These are phyloP conservation scores for Sporothrix humicola DNA, from an alignment of 2,329 filamentous ascomycete species.

Conservation along the genomic window DNA sequence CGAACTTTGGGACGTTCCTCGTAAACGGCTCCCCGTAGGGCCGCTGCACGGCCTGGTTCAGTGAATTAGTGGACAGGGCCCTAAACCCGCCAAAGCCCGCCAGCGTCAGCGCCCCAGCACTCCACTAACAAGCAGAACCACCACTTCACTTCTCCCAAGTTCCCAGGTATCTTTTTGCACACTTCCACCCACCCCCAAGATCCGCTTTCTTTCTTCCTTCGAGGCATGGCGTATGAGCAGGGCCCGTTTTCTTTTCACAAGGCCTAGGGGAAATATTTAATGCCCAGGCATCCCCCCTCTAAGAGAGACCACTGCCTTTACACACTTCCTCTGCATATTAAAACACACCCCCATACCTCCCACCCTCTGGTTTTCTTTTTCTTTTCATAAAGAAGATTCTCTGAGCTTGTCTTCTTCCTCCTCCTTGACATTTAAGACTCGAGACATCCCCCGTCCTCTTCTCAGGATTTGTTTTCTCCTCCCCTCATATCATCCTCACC, in stretches of 20 bases:
- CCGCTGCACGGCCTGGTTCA: not conserved
- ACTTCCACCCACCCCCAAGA: not conserved
- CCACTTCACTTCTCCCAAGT: not conserved
- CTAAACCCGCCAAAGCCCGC: constrained; percentile 14
- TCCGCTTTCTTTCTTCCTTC: constrained; percentile 24
- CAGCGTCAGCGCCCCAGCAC: not conserved
- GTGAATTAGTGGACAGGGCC: not conserved
- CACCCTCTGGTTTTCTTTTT: not conserved
- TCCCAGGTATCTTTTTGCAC: not conserved
- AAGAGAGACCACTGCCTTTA: not conserved
- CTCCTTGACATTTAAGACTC: constrained; percentile 24
- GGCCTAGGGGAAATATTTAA: constrained; percentile 35
- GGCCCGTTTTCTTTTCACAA: constrained; percentile 14
- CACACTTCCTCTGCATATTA: not conserved
- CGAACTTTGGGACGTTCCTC: constrained; percentile 1
- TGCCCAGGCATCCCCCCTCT: constrained; percentile 29
- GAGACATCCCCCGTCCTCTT: constrained; percentile 24
- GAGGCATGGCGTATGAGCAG: constrained; percentile 18
- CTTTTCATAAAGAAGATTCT: not conserved
- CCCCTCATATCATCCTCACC: not conserved
- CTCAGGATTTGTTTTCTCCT: not conserved
- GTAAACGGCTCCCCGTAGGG: constrained; percentile 27
- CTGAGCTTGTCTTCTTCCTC: not conserved
- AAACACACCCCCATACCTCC: not conserved
- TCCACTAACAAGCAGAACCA: constrained; percentile 14